Conservation (phyloP, 1,284 basidiomycete genomes). For the Fomitopsis pinicola region DNA sequence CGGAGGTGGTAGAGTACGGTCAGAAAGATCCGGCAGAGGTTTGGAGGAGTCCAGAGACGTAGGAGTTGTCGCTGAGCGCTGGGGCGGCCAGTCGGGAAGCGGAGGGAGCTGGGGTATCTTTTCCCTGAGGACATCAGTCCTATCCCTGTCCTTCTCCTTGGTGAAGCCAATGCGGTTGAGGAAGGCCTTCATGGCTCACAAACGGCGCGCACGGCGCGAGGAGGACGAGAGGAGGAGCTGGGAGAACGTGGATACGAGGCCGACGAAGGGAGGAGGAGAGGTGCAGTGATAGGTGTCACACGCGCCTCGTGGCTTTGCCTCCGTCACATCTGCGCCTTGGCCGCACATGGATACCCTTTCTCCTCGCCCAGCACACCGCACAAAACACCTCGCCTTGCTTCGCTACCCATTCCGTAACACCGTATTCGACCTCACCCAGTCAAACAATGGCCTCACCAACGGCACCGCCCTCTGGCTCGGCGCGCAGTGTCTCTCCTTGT, state of each 20-base stretch:
- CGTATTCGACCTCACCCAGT: conserved; percentile 49
- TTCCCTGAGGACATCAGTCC: conserved; percentile 48
- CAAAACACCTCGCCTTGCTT: conserved; percentile 63
- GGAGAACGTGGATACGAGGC: conserved; percentile 23
- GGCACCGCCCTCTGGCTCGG: conserved; percentile 90
- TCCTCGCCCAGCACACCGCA: conserved; percentile 52
- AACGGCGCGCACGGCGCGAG: conserved; percentile 13
- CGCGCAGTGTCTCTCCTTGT: conserved; percentile 69
- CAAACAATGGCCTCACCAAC: conserved; percentile 59
- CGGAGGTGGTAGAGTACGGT: conserved; percentile 40
- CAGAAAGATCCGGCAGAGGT: conserved; percentile 61
- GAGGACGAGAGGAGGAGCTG: conserved; percentile 13
- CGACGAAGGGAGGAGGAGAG: conserved; percentile 13
- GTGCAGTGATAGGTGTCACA: conserved; percentile 9
- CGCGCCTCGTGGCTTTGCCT: conserved; percentile 16
- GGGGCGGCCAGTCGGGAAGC: conserved; percentile 56
- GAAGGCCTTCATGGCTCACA: conserved; percentile 69
- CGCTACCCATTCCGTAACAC: conserved; percentile 39
- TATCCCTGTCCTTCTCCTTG: conserved; percentile 49
- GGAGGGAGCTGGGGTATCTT: conserved; percentile 62
- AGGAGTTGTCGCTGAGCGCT: conserved; percentile 36
- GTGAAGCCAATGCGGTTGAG: conserved; percentile 64
- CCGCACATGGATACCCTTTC: conserved; percentile 1
- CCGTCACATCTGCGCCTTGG: conserved; percentile 1
- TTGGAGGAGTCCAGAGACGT: conserved; percentile 52